Evolutionary conservation across 1,284 basidiomycete genomes (phyloP), one percentile per base, ranked within the genome.

Genomic region (Apiotrichum brassicae): DNA sequence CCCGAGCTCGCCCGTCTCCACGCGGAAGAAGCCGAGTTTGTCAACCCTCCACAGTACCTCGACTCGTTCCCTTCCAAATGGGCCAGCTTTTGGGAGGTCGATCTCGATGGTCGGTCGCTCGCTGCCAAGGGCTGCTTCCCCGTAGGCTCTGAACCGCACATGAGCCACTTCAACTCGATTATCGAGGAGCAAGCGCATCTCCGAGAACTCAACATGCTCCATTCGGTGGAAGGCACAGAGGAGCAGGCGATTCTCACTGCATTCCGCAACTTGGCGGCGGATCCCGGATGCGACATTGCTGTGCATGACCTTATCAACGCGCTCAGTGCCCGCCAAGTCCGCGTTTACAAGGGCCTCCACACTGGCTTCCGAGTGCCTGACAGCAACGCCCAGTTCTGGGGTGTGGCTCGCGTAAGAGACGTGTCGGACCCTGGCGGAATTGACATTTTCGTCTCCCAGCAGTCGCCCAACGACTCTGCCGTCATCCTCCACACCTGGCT

Each of bases 401-500:
- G 51, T 28, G 43, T 53, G 12, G 16, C 24, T 24, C 5, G 22
- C 4, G 6, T 19, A 12, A 18, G 43, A 3, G 46, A 41, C 37
- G 12, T 16, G 12, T 16, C 23, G 1, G 42, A 38, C 8, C 42
- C 43, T 8, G 14, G 9, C 1, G 49, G 25, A 12, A 18, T 47
- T 26, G 51, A 48, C 37, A 44, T 53, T 30, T 53, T 32, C 37
- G 37, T 53, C 37, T 48, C 51, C 13, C 51, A 40, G 28, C 22
- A 34, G 18, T 28, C 42, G 11, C 46, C 45, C 18, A 53, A 45
- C 43, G 46, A 45, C 19, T 35, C 51, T 19, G 46, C 45, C 3
- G 49, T 48, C 16, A 36, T 53, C 20, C 32, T 53, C 3, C 51
- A 53, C 43, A 53, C 51, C 20, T 53, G 39, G 33, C 43, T 53